Evolutionary conservation across 805 yeast species (phyloP).

Genomic region (Tanozyma kutaoensis): DNA sequence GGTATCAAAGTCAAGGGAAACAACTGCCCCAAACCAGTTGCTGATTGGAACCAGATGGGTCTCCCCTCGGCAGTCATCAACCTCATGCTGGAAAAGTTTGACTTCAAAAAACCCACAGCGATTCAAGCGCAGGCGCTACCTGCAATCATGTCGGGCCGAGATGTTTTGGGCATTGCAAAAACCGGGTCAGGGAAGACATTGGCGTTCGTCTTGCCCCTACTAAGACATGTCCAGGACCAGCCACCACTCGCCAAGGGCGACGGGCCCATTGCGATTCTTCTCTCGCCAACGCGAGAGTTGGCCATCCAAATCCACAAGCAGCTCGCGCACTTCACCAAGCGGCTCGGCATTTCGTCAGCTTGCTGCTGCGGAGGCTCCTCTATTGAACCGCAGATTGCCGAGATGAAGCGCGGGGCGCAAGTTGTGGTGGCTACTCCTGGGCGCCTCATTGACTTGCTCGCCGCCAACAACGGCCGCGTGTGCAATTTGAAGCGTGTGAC

Average conservation of each 20-base stretch:
- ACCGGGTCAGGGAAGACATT: slow-evolving; percentile 96
- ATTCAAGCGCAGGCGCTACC: slow-evolving; percentile 90
- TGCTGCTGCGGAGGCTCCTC: slow-evolving; percentile 92
- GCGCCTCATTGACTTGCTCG: slow-evolving; percentile 73
- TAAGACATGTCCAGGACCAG: slow-evolving; percentile 76
- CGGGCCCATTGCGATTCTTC: slow-evolving; percentile 68
- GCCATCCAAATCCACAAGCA: slow-evolving; percentile 75
- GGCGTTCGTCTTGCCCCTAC: slow-evolving; percentile 72
- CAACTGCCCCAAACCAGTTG: slow-evolving; percentile 49
- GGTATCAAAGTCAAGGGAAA: slow-evolving; percentile 57
- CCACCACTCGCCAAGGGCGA: slow-evolving; percentile 35
- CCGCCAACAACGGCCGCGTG: slow-evolving; percentile 72
- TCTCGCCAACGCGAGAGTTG: slow-evolving; percentile 89
- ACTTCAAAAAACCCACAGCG: slow-evolving; percentile 60
- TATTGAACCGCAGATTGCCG: slow-evolving; percentile 70
- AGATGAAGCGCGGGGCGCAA: slow-evolving; percentile 64
- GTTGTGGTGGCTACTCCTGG: slow-evolving; percentile 93
- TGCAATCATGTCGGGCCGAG: slow-evolving; percentile 78
- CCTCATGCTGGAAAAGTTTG: slow-evolving; percentile 34
- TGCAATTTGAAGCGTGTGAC: slow-evolving; percentile 57
- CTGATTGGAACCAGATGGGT: slow-evolving; percentile 74
- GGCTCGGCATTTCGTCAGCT: slow-evolving; percentile 37
- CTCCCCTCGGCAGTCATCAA: slow-evolving; percentile 46
- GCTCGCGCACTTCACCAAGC: slow-evolving; percentile 41
- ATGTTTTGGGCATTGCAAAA: slow-evolving; percentile 86